These are phyloP conservation scores for Reticulascus tulasneorum DNA, from an alignment of 2,329 filamentous ascomycete genomes.

Conservation along the genomic window DNA sequence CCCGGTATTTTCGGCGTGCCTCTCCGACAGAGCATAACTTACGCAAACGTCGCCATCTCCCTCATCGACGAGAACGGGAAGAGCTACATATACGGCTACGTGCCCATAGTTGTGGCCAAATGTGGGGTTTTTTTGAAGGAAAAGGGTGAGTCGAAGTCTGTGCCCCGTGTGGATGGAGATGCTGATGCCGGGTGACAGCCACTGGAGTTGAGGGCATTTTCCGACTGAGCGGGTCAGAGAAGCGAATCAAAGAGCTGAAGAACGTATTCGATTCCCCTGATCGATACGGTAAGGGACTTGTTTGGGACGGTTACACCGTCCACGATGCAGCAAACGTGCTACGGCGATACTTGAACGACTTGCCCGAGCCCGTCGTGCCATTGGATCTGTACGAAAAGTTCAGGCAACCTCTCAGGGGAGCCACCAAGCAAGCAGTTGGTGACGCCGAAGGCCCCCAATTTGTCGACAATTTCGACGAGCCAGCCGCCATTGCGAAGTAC, in stretches of 20 bases:
- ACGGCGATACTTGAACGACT: conserved; percentile 89
- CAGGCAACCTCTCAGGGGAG: conserved; percentile 71
- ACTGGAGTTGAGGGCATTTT: conserved; percentile 96
- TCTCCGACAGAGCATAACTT: conserved; percentile 88
- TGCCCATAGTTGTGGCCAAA: conserved; percentile 97
- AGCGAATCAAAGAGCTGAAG: conserved; percentile 96
- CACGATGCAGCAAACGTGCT: conserved; percentile 98
- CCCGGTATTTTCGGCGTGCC: conserved; percentile 93
- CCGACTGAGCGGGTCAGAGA: conserved; percentile 90
- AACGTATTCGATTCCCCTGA: conserved; percentile 90
- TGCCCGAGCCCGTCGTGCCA: conserved; percentile 95
- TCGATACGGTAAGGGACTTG: conserved; percentile 90
- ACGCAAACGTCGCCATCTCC: conserved; percentile 97
- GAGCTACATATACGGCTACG: conserved; percentile 97
- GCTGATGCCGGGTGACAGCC: conserved; percentile 50
- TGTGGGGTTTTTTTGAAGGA: conserved; percentile 97
- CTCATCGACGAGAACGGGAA: conserved; percentile 87
- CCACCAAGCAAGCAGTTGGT: conserved; percentile 69
- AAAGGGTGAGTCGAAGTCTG: conserved; percentile 64
- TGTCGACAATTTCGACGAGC: conserved; percentile 58
- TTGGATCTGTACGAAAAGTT: conserved; percentile 90
- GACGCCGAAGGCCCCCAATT: conserved; percentile 67
- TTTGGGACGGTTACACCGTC: conserved; percentile 97
- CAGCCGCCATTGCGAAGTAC: conserved; percentile 74
- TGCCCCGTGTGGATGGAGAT: neutral